Conservation (phyloP, 495 filamentous ascomycete species). For the Cryomyces antarcticus region DNA sequence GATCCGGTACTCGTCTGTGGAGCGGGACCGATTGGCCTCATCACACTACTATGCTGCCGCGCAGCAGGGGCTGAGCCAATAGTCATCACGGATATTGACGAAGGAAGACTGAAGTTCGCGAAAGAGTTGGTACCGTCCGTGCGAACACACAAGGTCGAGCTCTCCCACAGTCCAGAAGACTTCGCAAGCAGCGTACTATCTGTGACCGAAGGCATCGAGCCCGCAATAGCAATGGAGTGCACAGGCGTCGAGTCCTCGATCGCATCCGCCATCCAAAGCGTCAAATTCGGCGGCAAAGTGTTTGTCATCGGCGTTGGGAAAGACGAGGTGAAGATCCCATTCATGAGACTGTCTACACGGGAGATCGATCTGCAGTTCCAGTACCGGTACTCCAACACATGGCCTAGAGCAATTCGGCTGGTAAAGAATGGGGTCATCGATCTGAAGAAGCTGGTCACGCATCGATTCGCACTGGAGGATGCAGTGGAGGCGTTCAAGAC, state of each 20-base stretch:
- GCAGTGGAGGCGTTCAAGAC: conserved; percentile 77
- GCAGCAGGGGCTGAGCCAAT: conserved; percentile 73
- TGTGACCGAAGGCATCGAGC: conserved; percentile 49
- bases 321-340: conserved; percentile 84
- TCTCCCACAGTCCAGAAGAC: conserved; percentile 43
- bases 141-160: conserved; percentile 58
- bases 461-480: conserved; percentile 69
- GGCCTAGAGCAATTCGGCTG: conserved; percentile 80
- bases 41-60: conserved; percentile 58
- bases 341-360: conserved; percentile 73
- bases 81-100: conserved; percentile 84
- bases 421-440: conserved; percentile 66
- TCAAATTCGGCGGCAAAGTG: conserved; percentile 85
- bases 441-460: conserved; percentile 63
- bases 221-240: conserved; percentile 65
- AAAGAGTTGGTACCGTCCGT: conserved; percentile 54
- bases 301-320: conserved; percentile 86
- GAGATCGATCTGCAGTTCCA: conserved; percentile 92
- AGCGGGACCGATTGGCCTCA: conserved; percentile 77
- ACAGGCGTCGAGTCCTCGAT: conserved; percentile 85
- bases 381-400: conserved; percentile 88
- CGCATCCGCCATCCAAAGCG: conserved; percentile 62
- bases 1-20: conserved; percentile 75
- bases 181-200: conserved; percentile 43
- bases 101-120: conserved; percentile 62